Percentiles rank a stretch among this genome's conserved stretches.
Conservation (phyloP, 2,329 filamentous ascomycete genomes). For the Dothideomycetes sp. region DNA sequence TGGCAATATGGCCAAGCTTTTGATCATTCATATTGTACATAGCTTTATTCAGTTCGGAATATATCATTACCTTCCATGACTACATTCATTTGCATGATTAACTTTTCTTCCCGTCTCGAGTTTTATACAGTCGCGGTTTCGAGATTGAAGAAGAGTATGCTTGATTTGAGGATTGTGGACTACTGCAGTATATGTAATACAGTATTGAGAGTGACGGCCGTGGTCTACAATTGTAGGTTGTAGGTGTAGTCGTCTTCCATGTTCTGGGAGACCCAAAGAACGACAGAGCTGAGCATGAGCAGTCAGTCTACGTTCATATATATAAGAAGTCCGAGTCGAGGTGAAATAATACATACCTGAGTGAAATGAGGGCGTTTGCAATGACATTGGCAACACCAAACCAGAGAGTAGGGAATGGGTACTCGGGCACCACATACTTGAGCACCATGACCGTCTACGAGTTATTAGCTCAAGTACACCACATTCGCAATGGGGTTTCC, state of each 20-base stretch:
- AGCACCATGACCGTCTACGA: slow-evolving; percentile 50
- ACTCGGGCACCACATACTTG: slow-evolving; percentile 53
- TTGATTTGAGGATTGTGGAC: neutral
- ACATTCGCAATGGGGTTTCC: too few relatives aligned
- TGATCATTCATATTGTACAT: too few relatives aligned
- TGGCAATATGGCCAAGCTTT: too few relatives aligned
- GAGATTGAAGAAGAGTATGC: neutral
- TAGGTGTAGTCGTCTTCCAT: slow-evolving; percentile 66
- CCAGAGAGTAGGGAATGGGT: slow-evolving; percentile 51
- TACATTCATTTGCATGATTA: too few relatives aligned
- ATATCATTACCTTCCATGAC: too few relatives aligned
- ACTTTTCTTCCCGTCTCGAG: too few relatives aligned
- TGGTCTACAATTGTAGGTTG: slow-evolving; percentile 47
- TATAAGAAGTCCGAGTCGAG: neutral
- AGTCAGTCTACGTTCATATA: neutral
- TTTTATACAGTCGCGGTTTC: too few relatives aligned
- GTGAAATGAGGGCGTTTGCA: slow-evolving; percentile 54
- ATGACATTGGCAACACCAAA: slow-evolving; percentile 57
- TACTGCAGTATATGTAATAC: neutral
- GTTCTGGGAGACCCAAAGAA: slow-evolving; percentile 61
- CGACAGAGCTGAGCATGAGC: slow-evolving; percentile 39
- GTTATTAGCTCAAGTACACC: too few relatives aligned
- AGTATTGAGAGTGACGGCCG: neutral
- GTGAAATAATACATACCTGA: slow-evolving; percentile 41
- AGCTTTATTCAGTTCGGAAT: too few relatives aligned